Conservation (phyloP, 148 eudicot species). For the Tetragonia tetragonoides region DNA sequence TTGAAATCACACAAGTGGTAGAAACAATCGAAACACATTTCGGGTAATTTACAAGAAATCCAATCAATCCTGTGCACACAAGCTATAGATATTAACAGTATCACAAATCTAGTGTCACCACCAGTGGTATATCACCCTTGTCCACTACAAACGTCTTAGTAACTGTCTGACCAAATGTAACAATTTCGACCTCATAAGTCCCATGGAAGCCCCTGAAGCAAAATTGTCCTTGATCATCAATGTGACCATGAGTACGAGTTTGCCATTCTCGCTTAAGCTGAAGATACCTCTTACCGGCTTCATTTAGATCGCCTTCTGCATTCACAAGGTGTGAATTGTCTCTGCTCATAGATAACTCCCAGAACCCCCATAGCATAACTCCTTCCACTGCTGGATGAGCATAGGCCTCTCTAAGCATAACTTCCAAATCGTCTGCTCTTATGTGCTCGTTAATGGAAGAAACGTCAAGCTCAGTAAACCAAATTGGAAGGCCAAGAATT, state of each 20-base stretch:
- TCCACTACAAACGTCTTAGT: slow-evolving; percentile 75
- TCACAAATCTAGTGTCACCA: slow-evolving; percentile 37
- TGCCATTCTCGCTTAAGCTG: slow-evolving; percentile 74
- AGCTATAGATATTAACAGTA: background rate
- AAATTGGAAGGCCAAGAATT: slow-evolving; percentile 80
- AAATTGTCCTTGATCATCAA: slow-evolving; percentile 64
- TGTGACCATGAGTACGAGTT: slow-evolving; percentile 53
- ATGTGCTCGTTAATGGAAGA: slow-evolving; percentile 70
- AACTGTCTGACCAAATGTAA: slow-evolving; percentile 28
- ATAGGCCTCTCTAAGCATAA: slow-evolving; percentile 82
- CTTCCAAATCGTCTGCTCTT: slow-evolving; percentile 88
- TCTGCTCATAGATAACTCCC: slow-evolving; percentile 90
- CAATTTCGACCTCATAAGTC: slow-evolving; percentile 64
- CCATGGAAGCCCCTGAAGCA: slow-evolving; percentile 84
- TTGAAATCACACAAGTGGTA: background rate
- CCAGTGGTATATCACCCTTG: slow-evolving; percentile 55
- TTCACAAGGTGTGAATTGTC: slow-evolving; percentile 68
- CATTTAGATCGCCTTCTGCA: slow-evolving; percentile 89
- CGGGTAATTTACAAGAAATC: background rate
- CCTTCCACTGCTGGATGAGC: slow-evolving; percentile 96
- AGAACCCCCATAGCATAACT: slow-evolving; percentile 86
- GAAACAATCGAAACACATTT: background rate
- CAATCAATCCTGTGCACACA: background rate
- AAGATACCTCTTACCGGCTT: slow-evolving; percentile 68
- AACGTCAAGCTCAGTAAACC: slow-evolving; percentile 96